These are phyloP conservation scores for Leccinum subgranulosum DNA, from an alignment of 768 basidiomycete species.

Conservation along the genomic window DNA sequence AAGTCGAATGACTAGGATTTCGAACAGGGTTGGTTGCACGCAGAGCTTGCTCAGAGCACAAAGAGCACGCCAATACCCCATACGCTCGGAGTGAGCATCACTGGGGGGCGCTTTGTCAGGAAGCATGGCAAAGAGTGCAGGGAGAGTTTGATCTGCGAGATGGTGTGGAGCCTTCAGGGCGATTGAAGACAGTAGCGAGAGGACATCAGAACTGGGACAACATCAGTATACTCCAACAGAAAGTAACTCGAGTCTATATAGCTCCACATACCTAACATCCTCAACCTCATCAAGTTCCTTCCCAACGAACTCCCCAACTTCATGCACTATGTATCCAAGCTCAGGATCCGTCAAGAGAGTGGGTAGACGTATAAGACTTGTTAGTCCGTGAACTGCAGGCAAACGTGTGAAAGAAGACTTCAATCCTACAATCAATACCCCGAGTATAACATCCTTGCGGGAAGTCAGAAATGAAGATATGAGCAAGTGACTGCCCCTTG, in stretches of 20 bases:
- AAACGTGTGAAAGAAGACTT: constrained; percentile 48
- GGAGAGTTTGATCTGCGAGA: constrained; percentile 73
- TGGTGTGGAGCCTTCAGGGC: constrained; percentile 57
- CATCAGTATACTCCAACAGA: background rate
- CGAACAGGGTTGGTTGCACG: constrained; percentile 73
- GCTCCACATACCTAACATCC: constrained; percentile 45
- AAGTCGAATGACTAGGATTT: constrained; percentile 74
- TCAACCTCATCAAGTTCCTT: constrained; percentile 48
- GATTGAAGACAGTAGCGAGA: constrained; percentile 63
- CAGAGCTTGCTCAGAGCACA: constrained; percentile 71
- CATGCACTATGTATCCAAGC: constrained; percentile 74
- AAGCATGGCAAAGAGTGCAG: constrained; percentile 71
- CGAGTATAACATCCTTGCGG: constrained; percentile 77
- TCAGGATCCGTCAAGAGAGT: constrained; percentile 69
- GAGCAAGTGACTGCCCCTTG: constrained; percentile 26
- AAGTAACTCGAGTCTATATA: background rate
- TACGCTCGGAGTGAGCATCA: constrained; percentile 53
- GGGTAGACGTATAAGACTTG: constrained; percentile 61
- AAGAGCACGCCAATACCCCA: constrained; percentile 65
- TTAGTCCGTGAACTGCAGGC: constrained; percentile 64
- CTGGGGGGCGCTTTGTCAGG: constrained; percentile 63
- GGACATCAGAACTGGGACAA: constrained; percentile 47
- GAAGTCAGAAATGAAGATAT: constrained; percentile 43
- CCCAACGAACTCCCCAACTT: constrained; percentile 62
- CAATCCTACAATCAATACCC: constrained; percentile 57